Conservation (phyloP, 345 rosid genomes). For the Rhodamnia argentea region DNA sequence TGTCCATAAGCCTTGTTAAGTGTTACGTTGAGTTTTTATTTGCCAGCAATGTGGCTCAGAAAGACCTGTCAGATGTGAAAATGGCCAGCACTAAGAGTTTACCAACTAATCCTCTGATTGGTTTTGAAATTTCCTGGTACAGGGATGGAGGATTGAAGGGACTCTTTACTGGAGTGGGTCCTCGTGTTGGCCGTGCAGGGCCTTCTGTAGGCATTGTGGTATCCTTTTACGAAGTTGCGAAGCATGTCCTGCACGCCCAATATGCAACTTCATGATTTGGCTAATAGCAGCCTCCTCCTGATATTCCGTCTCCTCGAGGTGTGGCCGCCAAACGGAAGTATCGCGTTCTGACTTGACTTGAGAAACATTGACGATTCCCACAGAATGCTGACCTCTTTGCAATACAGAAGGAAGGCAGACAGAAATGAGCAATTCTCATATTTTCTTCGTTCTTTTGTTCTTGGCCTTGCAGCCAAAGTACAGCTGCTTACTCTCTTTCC, state of each 20-base stretch:
- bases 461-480: background rate
- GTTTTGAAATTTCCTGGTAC: background rate
- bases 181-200: conserved; percentile 85
- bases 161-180: conserved; percentile 84
- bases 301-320: conserved; percentile 1
- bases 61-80: background rate
- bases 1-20: background rate
- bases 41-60: background rate
- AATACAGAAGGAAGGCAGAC: background rate
- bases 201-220: conserved; percentile 96
- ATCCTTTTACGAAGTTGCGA: conserved; percentile 84
- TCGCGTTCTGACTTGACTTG: background rate
- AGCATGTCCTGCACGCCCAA: conserved; percentile 45
- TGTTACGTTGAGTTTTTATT: background rate
- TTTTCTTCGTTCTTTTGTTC: background rate
- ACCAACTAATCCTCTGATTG: background rate
- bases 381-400: background rate
- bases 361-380: background rate
- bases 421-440: background rate
- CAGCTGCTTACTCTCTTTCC: background rate
- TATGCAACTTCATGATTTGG: conserved; percentile 17
- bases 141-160: conserved; percentile 84
- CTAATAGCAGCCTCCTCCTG: background rate
- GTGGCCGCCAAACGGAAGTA: background rate
- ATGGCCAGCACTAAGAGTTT: background rate